phyloP scores from a whole-genome alignment of 352 stramenopile genomes.

The Pythium pyrilobum region DNA sequence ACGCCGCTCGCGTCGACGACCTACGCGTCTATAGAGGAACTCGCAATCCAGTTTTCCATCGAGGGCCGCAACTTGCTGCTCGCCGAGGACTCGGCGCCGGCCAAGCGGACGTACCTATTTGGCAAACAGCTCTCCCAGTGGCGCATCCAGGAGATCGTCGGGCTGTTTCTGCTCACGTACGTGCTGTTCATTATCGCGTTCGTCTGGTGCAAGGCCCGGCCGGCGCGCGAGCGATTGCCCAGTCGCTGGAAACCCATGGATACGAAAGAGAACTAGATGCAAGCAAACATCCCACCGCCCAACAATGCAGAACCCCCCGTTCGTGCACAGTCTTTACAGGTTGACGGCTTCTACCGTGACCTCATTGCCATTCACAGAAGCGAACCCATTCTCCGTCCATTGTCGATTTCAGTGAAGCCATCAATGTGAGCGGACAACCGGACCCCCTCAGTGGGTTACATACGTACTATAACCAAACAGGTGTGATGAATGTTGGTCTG shows the following conservation, averaged over 20 bases:
- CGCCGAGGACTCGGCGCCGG: conserved; percentile 27
- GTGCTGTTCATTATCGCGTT: conserved; percentile 64
- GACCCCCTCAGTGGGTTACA: too few relatives aligned
- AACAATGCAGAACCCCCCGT: background rate
- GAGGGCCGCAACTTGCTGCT: conserved; percentile 59
- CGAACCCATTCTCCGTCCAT: too few relatives aligned
- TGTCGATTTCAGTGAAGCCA: too few relatives aligned
- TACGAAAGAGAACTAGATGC: conserved; percentile 56
- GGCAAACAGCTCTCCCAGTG: conserved; percentile 10
- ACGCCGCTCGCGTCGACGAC: conserved; percentile 65
- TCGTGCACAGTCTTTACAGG: background rate
- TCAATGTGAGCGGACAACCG: too few relatives aligned
- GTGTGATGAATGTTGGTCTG: too few relatives aligned
- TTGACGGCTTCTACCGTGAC: too few relatives aligned
- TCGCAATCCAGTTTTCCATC: conserved; percentile 78
- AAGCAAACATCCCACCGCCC: background rate
- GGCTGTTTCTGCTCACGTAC: conserved; percentile 58
- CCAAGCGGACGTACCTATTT: conserved; percentile 6
- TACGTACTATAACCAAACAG: too few relatives aligned
- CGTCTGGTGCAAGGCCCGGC: conserved; percentile 73
- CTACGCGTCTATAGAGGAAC: conserved; percentile 66
- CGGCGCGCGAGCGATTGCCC: conserved; percentile 62
- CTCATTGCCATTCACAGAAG: too few relatives aligned
- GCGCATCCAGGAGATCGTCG: conserved; percentile 58
- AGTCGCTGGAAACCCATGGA: conserved; percentile 78